phyloP scores from a whole-genome alignment of 345 rosid genomes.

The Conringia planisiliqua region DNA sequence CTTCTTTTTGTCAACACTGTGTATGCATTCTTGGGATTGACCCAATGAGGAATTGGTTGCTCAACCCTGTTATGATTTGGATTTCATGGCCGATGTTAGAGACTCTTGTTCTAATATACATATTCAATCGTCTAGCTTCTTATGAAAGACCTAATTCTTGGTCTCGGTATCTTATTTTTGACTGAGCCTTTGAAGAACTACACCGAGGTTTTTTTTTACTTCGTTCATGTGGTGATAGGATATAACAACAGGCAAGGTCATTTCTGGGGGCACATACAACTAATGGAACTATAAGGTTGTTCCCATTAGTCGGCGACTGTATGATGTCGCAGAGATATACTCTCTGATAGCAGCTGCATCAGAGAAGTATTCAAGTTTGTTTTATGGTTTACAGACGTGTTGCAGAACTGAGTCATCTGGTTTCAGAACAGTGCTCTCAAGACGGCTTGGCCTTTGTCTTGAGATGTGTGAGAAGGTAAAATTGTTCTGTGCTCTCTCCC shows the following conservation, averaged over 20 bases:
- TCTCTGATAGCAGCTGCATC: neutral
- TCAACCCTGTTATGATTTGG: neutral
- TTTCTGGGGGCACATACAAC: neutral
- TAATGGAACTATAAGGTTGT: neutral
- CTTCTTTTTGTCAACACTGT: neutral
- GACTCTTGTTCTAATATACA: neutral
- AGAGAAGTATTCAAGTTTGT: neutral
- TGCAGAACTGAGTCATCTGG: neutral
- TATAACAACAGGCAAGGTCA: neutral
- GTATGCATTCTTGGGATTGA: neutral
- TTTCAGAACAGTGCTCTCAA: neutral
- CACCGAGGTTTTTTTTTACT: neutral
- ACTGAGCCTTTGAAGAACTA: neutral
- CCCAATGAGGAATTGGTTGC: neutral
- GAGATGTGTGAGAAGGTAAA: constrained; percentile 14
- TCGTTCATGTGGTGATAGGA: neutral
- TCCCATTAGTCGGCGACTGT: neutral
- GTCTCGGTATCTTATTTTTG: neutral
- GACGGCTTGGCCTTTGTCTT: neutral
- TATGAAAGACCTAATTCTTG: neutral
- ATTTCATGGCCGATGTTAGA: neutral
- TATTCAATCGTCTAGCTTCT: neutral
- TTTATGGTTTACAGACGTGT: neutral
- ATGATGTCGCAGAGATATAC: neutral
- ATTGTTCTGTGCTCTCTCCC: constrained; percentile 1